Evolutionary conservation across 2,329 filamentous ascomycete genomes (phyloP).

Genomic region (Trichoderma sp.): DNA sequence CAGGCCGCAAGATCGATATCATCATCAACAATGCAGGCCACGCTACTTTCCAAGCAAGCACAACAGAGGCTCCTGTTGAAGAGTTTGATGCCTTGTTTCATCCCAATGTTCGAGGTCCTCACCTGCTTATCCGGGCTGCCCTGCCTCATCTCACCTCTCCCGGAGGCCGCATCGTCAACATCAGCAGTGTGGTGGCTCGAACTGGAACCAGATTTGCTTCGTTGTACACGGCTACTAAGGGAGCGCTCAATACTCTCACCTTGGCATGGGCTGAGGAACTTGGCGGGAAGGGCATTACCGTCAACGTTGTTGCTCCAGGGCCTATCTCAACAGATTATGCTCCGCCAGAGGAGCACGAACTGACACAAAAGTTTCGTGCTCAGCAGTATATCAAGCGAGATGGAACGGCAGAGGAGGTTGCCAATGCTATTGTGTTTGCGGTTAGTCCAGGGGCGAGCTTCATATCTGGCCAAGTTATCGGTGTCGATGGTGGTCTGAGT

Average conservation of each 20-base stretch:
- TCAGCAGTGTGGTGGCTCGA: conserved; percentile 47
- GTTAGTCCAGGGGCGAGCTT: conserved; percentile 25
- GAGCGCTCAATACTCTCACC: conserved; percentile 60
- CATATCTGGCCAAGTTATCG: conserved; percentile 26
- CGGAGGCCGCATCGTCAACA: conserved; percentile 51
- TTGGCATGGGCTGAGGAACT: conserved; percentile 58
- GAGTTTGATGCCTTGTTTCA: conserved; percentile 52
- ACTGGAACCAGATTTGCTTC: conserved; percentile 45
- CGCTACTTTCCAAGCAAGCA: conserved; percentile 48
- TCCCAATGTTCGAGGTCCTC: conserved; percentile 59
- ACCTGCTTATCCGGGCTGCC: conserved; percentile 51
- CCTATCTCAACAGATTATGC: conserved; percentile 57
- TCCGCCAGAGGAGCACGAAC: conserved; percentile 42
- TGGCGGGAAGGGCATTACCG: conserved; percentile 49
- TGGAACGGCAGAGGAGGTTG: conserved; percentile 26
- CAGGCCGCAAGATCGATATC: conserved; percentile 55
- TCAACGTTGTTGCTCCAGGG: conserved; percentile 43
- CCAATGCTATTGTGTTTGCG: conserved; percentile 24
- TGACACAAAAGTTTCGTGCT: conserved; percentile 43
- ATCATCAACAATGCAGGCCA: conserved; percentile 58
- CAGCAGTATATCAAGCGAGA: conserved; percentile 25
- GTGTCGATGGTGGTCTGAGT: conserved; percentile 26
- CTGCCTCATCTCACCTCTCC: conserved; percentile 48
- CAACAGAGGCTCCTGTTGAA: conserved; percentile 50
- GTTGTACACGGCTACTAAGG: conserved; percentile 58